Percentiles rank a stretch among this genome's conserved stretches.
phyloP scores from a whole-genome alignment of 2,329 filamentous ascomycete genomes.

The Colletotrichum liriopes region DNA sequence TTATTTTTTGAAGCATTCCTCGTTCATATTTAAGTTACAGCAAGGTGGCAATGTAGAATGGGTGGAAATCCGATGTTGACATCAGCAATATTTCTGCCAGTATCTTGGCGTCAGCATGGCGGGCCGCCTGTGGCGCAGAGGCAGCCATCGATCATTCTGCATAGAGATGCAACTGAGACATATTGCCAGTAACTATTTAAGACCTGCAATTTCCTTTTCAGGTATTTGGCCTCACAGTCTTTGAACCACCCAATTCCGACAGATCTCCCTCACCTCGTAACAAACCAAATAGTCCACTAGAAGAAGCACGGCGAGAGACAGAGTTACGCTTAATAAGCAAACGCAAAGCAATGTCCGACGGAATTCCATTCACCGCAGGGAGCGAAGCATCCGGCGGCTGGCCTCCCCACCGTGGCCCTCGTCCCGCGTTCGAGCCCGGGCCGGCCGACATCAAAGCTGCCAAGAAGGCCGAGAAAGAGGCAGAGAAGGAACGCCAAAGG shows the following conservation, averaged over 20 bases:
- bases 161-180: not conserved
- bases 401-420: slow-evolving; percentile 20
- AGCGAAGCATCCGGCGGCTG: slow-evolving; percentile 26
- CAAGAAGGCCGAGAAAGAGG: slow-evolving; percentile 38
- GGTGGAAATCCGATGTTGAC: not conserved
- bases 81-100: not conserved
- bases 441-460: slow-evolving; percentile 37
- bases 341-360: slow-evolving; percentile 9
- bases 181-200: no score
- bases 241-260: not conserved
- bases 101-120: not conserved
- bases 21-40: not conserved
- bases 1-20: not conserved
- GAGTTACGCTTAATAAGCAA: no score
- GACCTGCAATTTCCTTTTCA: no score
- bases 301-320: not conserved
- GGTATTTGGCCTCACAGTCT: no score
- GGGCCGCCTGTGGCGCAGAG: not conserved
- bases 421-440: slow-evolving; percentile 23
- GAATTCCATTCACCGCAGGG: slow-evolving; percentile 33
- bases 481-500: slow-evolving; percentile 20
- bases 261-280: not conserved
- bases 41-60: not conserved
- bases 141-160: not conserved
- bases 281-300: not conserved